Percentiles rank a stretch among this genome's conserved stretches.
Conservation (phyloP, 2,329 filamentous ascomycete genomes). For the Diaporthe amygdali region DNA sequence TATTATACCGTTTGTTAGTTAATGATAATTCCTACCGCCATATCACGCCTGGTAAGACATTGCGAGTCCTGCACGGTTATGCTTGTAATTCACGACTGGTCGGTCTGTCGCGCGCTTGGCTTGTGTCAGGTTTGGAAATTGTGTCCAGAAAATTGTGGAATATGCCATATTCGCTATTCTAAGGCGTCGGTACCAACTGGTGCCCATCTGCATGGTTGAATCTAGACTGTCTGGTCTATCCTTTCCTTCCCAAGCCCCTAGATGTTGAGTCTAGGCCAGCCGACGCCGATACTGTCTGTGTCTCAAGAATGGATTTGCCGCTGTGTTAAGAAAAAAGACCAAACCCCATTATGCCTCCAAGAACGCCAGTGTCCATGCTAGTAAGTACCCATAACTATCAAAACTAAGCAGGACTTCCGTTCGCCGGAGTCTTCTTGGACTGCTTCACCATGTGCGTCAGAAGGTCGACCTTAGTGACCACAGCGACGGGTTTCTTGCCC, state of each 20-base stretch:
- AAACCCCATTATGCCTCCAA: neutral
- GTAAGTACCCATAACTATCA: slow-evolving; percentile 6
- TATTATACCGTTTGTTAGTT: neutral
- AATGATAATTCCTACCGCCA: neutral
- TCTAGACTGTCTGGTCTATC: slow-evolving; percentile 13
- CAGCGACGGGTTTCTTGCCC: slow-evolving; percentile 78
- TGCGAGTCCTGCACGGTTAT: neutral
- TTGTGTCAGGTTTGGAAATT: neutral
- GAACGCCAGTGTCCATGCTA: slow-evolving; percentile 18
- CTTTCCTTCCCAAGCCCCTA: slow-evolving; percentile 15
- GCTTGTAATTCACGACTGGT: neutral
- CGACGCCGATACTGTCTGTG: slow-evolving; percentile 21
- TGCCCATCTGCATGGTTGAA: slow-evolving; percentile 20
- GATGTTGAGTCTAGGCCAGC: slow-evolving; percentile 39
- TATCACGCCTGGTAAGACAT: neutral
- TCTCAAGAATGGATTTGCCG: slow-evolving; percentile 26
- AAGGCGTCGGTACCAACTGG: neutral
- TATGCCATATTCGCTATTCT: neutral
- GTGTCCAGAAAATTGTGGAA: neutral
- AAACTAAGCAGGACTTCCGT: slow-evolving; percentile 23
- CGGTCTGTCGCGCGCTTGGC: neutral
- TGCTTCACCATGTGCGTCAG: slow-evolving; percentile 87
- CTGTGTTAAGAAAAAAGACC: slow-evolving; percentile 12
- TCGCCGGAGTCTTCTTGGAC: slow-evolving; percentile 42
- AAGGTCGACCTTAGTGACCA: slow-evolving; percentile 96